A percentile compares a stretch with the other conserved stretches of the same genome.
phyloP scores from a whole-genome alignment of 208 protist genomes.

The Strigomonas culicis region DNA sequence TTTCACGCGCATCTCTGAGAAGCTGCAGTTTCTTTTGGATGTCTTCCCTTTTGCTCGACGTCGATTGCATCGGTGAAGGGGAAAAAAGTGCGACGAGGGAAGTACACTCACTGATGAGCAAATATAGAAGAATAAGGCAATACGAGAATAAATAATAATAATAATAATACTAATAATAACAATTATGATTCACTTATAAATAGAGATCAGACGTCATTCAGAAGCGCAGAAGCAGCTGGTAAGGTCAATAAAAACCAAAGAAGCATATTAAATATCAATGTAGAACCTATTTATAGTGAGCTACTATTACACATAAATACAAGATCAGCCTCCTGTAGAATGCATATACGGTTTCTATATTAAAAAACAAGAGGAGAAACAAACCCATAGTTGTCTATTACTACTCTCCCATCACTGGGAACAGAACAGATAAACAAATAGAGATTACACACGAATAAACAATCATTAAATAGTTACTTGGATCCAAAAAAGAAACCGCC shows the following conservation, averaged over 20 bases:
- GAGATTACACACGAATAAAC: neutral
- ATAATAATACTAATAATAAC: conserved; percentile 3
- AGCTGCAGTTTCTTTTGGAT: conserved; percentile 67
- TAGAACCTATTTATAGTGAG: neutral
- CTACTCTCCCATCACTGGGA: neutral
- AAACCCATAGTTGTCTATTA: neutral
- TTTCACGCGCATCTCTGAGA: conserved; percentile 47
- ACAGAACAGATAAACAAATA: neutral
- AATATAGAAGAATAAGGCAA: neutral
- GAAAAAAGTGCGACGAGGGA: no score
- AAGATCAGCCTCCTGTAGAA: neutral
- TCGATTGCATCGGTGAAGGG: conserved; percentile 1
- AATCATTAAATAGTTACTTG: neutral
- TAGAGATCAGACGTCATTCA: no score
- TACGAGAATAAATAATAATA: conserved; percentile 12
- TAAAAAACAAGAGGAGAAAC: neutral
- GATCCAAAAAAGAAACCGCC: neutral
- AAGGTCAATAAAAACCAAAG: neutral
- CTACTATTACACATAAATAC: neutral
- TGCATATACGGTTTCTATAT: neutral
- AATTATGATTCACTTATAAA: no score
- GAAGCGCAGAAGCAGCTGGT: neutral
- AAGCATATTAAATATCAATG: neutral
- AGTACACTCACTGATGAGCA: no score
- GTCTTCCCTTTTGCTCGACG: conserved; percentile 47